These are phyloP conservation scores for Claviceps humidiphila DNA, from an alignment of 2,329 filamentous ascomycete genomes.

Conservation along the genomic window DNA sequence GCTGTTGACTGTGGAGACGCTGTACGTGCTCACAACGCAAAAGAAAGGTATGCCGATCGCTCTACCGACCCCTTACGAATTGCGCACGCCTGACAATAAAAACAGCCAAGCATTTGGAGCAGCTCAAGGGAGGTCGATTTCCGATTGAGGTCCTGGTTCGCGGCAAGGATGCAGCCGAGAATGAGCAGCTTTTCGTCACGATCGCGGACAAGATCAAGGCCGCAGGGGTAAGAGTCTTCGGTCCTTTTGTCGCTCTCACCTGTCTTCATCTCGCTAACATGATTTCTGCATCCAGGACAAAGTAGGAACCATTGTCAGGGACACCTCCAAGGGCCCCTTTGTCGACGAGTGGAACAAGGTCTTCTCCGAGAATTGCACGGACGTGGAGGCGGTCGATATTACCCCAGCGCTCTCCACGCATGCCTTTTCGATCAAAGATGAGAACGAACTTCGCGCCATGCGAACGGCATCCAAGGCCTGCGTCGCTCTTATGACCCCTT, in stretches of 20 bases:
- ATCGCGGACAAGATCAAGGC: slow-evolving; percentile 77
- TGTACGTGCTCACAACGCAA: slow-evolving; percentile 88
- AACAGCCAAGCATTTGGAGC: slow-evolving; percentile 80
- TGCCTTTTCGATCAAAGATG: slow-evolving; percentile 87
- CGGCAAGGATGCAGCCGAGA: slow-evolving; percentile 82
- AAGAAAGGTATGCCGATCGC: slow-evolving; percentile 64
- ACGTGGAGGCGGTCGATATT: slow-evolving; percentile 80
- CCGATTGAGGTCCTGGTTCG: slow-evolving; percentile 85
- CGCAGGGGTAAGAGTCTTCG: slow-evolving; percentile 53
- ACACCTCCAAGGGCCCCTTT: slow-evolving; percentile 74
- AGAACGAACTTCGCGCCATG: slow-evolving; percentile 85
- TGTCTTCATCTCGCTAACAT: background rate
- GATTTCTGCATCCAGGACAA: slow-evolving; percentile 53
- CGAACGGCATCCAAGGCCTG: slow-evolving; percentile 89
- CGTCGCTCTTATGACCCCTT: slow-evolving; percentile 87
- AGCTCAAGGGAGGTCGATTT: slow-evolving; percentile 81
- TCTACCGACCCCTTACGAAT: background rate
- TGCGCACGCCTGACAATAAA: slow-evolving; percentile 16
- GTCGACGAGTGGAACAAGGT: slow-evolving; percentile 91
- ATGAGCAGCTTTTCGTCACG: slow-evolving; percentile 78
- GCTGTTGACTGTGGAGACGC: slow-evolving; percentile 73
- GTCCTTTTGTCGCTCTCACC: background rate
- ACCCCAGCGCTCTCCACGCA: slow-evolving; percentile 66
- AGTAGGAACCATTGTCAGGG: slow-evolving; percentile 75
- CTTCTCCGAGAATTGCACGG: slow-evolving; percentile 66